Base-by-base conservation (phyloP, 768 basidiomycete genomes). In the Boletus vinaceobasis region DNA sequence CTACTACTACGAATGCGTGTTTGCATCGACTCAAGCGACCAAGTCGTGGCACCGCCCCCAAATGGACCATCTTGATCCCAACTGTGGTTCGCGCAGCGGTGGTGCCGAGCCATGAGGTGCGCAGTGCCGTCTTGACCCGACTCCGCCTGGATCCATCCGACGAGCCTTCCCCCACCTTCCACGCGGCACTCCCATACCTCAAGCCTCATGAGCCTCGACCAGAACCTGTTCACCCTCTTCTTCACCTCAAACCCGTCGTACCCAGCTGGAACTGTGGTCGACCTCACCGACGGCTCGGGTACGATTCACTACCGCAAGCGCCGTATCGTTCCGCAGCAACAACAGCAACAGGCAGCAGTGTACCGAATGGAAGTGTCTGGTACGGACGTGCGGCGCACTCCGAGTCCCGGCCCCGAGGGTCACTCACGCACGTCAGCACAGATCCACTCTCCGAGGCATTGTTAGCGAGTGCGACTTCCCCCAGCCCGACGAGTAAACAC, bases 141-240 rank as follows among this genome's bases (percentile, higher is more conserved):
- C 2, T 23, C 23, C 4, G 23, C 23, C 23, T 23, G 11, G 43
- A 32, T 11, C 26, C 55, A 17, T 39, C 31, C 31, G 26, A 49
- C 40, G 40, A 44, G 7, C n/a, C n/a, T n/a, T 15, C 38, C 5
- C 19, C n/a, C 27, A 36, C 50, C 7, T 9, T 31, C 7, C 13
- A 44, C 13, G n/a, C n/a, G n/a, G n/a, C n/a, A n/a, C n/a, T n/a
- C n/a, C n/a, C n/a, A n/a, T n/a, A n/a, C n/a, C n/a, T n/a, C n/a
- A n/a, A n/a, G n/a, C n/a, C 6, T 9, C 27, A 92, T 92, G 90
- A 89, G 88, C 65, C 75, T 93, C 51, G 90, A 93, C 69, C 81
- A 90, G 69, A 93, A 92, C 67, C 75, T 93, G 11, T 93, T 93
- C 74, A 93, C 91, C 3, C 83, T 93, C 51, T 71, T 79, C 59